Conservation (phyloP, 2,329 filamentous ascomycete species). For the Alternaria metachromatica region DNA sequence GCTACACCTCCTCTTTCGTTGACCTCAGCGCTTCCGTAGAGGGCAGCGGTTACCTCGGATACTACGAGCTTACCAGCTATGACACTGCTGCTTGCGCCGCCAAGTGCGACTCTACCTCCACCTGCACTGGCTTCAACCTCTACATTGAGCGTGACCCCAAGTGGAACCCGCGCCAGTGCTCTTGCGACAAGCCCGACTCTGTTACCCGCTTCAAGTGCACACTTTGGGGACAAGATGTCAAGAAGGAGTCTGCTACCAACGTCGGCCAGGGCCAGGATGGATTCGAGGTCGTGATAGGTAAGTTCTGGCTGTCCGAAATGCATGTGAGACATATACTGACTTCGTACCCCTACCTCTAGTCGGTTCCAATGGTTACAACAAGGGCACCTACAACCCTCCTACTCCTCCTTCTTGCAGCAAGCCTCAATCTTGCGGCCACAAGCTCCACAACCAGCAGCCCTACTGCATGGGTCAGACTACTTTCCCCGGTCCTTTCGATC, state of each 20-base stretch:
- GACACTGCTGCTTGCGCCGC: conserved; percentile 24
- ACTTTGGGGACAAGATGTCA: conserved; percentile 31
- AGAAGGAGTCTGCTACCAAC: conserved; percentile 28
- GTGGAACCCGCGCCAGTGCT: conserved; percentile 34
- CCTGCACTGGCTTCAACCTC: conserved; percentile 37
- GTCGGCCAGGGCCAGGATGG: conserved; percentile 24
- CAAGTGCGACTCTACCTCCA: conserved; percentile 24
- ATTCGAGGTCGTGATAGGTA: conserved; percentile 37
- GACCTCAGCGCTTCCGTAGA: conserved; percentile 25
- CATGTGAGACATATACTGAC: background rate
- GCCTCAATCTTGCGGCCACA: conserved; percentile 29
- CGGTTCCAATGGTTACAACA: conserved; percentile 43
- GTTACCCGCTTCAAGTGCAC: conserved; percentile 34
- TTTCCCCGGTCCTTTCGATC: conserved; percentile 36
- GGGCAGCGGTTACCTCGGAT: conserved; percentile 30
- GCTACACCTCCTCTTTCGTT: conserved; percentile 27
- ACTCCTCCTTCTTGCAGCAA: conserved; percentile 28
- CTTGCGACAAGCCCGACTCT: conserved; percentile 26
- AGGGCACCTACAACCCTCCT: conserved; percentile 25
- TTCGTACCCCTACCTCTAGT: conserved; percentile 7
- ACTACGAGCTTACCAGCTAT: conserved; percentile 33
- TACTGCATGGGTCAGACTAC: conserved; percentile 35
- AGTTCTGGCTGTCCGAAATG: background rate
- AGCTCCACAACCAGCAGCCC: conserved; percentile 32
- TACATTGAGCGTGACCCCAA: conserved; percentile 34